Percentiles rank a stretch among this genome's conserved stretches.
These are phyloP conservation scores for Cucumis sativus DNA, from an alignment of 306 rosid species.

Conservation along the genomic window DNA sequence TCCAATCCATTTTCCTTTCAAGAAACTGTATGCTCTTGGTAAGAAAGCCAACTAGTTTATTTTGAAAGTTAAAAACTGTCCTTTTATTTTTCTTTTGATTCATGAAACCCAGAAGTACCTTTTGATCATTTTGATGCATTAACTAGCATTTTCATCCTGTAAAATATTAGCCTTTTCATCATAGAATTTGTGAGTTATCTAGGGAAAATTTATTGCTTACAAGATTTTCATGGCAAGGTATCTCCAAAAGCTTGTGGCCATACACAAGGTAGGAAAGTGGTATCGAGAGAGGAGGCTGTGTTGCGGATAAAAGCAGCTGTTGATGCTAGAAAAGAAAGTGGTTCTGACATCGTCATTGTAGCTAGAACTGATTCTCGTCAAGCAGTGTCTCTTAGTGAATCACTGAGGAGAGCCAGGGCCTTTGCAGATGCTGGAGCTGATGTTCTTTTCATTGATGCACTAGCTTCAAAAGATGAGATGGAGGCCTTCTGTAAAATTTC, in stretches of 20 bases:
- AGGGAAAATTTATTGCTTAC: constrained; percentile 3
- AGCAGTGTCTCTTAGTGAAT: constrained; percentile 69
- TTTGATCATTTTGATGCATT: neutral
- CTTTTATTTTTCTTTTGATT: neutral
- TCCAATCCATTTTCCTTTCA: neutral
- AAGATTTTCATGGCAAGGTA: constrained; percentile 26
- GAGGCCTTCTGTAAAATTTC: constrained; percentile 59
- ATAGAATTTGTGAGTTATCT: constrained; percentile 1
- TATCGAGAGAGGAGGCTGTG: constrained; percentile 67
- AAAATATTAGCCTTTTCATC: neutral
- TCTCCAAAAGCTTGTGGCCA: constrained; percentile 92
- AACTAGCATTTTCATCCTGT: neutral
- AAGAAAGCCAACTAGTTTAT: neutral
- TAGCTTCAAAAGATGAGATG: constrained; percentile 75
- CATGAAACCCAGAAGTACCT: neutral
- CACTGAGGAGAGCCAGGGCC: constrained; percentile 57
- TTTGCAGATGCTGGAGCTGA: constrained; percentile 94
- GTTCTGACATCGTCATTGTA: constrained; percentile 77
- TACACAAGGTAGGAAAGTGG: constrained; percentile 73
- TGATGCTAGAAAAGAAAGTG: constrained; percentile 71
- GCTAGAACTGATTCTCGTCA: constrained; percentile 88
- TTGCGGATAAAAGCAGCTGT: constrained; percentile 67
- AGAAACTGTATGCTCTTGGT: neutral
- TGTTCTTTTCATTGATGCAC: constrained; percentile 79
- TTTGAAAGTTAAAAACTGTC: neutral